Base-by-base conservation (phyloP, 495 filamentous ascomycete genomes). In the Aspergillus heteromorphus region DNA sequence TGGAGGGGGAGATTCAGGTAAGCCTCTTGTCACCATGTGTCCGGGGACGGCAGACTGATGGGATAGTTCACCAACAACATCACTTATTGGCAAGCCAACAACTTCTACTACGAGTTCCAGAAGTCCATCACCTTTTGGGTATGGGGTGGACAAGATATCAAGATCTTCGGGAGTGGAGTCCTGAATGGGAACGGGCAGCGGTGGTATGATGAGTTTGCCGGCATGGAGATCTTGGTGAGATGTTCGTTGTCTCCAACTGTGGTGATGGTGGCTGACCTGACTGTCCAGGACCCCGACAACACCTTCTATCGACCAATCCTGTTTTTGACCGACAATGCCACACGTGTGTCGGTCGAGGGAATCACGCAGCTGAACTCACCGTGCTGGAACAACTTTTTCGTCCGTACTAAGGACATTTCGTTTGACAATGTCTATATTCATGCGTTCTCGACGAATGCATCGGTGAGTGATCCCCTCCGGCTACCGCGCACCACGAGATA, bases 81-180 rank as follows among this genome's bases (percentile, higher is more conserved):
- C 34, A 60, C 66, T 13, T 83, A 79, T 66, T 84, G 81, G 81
- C 80, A 83, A 66, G 70, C 62, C 14, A 78, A 82, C 58, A 67
- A 80, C 57, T 83, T 80, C 65, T 73, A 65, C 51, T 77, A 82
- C 53, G 66, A 72, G 13, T 84, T 82, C 70, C 80, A 83, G 53
- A 80, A 82, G 60, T 80, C 75, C 9, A 77, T 83, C 47, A 76
- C 78, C n/a, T 83, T 82, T 59, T 84, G 79, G 80, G 69, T 78
- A 34, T 83, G 78, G 78, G 81, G 80, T 49, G 80, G 81, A 6
- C 67, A 75, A 47, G 70, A 82, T 59, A 77, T 84, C 62, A 75
- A 76, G 52, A 81, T 84, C 57, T 79, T 72, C 42, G 81, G 80
- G 18, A 60, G 61, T 2, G 81, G 80, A 6, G 66, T 72, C 14